phyloP scores from a whole-genome alignment of 257 asterid genomes.

The Sherardia arvensis region DNA sequence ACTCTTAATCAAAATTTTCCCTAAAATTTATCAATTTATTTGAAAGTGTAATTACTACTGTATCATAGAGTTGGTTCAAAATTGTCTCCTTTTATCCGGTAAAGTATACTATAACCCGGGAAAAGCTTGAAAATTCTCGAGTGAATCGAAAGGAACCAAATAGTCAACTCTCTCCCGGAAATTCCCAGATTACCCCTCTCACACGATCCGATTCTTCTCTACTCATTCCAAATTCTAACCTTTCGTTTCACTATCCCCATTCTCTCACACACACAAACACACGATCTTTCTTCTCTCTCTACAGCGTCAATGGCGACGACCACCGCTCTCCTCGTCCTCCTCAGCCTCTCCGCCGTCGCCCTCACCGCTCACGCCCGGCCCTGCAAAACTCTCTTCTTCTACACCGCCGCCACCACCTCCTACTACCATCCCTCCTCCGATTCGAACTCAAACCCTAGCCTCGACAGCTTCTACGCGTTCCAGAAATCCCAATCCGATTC shows the following conservation, averaged over 20 bases:
- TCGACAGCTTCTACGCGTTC: not conserved
- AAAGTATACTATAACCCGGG: not conserved
- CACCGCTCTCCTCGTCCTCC: conserved; percentile 23
- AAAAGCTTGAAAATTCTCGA: not conserved
- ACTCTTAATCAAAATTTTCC: no score
- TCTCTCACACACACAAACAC: not conserved
- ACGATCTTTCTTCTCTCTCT: not conserved
- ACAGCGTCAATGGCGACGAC: conserved; percentile 39
- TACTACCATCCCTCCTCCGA: conserved; percentile 26
- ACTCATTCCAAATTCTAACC: not conserved
- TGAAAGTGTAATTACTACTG: no score
- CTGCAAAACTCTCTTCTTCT: conserved; percentile 61
- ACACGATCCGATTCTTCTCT: not conserved
- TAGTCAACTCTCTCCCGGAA: not conserved
- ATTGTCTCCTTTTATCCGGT: not conserved
- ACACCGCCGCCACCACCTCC: conserved; percentile 33
- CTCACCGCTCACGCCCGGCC: conserved; percentile 57
- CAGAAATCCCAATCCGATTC: conserved; percentile 2
- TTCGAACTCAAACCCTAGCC: conserved; percentile 31
- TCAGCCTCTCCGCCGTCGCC: conserved; percentile 31
- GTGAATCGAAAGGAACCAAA: not conserved
- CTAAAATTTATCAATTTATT: no score
- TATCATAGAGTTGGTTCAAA: no score
- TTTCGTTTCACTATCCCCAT: not conserved
- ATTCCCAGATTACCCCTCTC: not conserved